Conservation (phyloP, 805 yeast genomes). For the Yarrowia sp. region DNA sequence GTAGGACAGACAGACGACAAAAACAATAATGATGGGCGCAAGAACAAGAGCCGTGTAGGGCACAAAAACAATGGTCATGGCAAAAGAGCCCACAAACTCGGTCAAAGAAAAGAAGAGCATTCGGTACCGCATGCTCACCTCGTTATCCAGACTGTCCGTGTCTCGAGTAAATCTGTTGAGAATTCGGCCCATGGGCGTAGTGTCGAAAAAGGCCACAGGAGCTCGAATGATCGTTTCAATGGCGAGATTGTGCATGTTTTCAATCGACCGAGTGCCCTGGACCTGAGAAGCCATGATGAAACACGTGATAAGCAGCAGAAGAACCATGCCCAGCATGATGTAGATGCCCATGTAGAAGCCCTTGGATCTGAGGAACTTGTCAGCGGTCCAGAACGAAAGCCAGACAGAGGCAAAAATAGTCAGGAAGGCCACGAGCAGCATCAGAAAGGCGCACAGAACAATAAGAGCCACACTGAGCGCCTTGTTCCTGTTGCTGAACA, state of each 20-base stretch:
- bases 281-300: conserved; percentile 29
- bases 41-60: conserved; percentile 66
- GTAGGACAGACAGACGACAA: conserved; percentile 47
- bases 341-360: conserved; percentile 62
- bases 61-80: conserved; percentile 59
- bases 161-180: conserved; percentile 95
- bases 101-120: conserved; percentile 52
- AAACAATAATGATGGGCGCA: conserved; percentile 51
- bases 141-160: conserved; percentile 90
- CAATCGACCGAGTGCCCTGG: conserved; percentile 13
- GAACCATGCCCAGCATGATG: conserved; percentile 47
- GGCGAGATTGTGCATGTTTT: conserved; percentile 58
- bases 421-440: not conserved
- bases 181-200: conserved; percentile 94
- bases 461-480: conserved; percentile 46
- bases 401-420: conserved; percentile 50
- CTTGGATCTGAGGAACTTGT: conserved; percentile 33
- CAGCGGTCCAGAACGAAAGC: conserved; percentile 68
- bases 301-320: conserved; percentile 47
- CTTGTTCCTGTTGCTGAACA: conserved; percentile 41
- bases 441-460: conserved; percentile 32
- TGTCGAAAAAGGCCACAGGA: conserved; percentile 81
- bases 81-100: conserved; percentile 53
- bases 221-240: conserved; percentile 70
- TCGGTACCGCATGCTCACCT: conserved; percentile 63